phyloP scores from a whole-genome alignment of 2,329 filamentous ascomycete genomes.

The Penicillium sp. region DNA sequence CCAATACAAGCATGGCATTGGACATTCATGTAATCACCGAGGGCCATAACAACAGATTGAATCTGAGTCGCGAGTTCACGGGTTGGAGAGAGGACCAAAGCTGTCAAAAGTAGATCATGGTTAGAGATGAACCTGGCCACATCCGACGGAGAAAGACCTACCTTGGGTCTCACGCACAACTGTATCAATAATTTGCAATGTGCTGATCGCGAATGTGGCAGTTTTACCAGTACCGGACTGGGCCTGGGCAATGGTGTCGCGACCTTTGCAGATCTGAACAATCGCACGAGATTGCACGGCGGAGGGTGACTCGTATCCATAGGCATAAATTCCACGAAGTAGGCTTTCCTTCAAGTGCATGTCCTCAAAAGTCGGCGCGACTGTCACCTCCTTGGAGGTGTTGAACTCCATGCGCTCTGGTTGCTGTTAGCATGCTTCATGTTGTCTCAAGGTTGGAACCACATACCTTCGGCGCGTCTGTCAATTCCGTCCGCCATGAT shows the following conservation, averaged over 20 bases:
- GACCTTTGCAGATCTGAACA: conserved; percentile 97
- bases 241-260: conserved; percentile 96
- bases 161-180: conserved; percentile 84
- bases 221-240: conserved; percentile 98
- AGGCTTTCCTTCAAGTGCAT: conserved; percentile 98
- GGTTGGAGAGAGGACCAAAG: conserved; percentile 86
- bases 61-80: conserved; percentile 99
- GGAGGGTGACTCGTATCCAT: conserved; percentile 96
- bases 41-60: conserved; percentile 97
- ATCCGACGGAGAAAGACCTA: conserved; percentile 25
- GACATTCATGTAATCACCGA: conserved; percentile 99
- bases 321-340: conserved; percentile 94
- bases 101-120: conserved; percentile 40
- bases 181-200: conserved; percentile 93
- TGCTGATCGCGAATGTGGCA: conserved; percentile 92
- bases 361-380: conserved; percentile 85
- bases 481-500: conserved; percentile 93
- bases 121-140: not conserved
- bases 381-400: conserved; percentile 96
- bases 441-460: conserved; percentile 3
- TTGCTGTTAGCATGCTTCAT: conserved; percentile 26
- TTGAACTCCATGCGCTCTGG: conserved; percentile 93
- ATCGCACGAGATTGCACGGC: conserved; percentile 97
- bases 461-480: conserved; percentile 72
- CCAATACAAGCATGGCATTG: conserved; percentile 99